Evolutionary conservation across 306 rosid genomes (phyloP).

Genomic region (Aeschynomene evenia): DNA sequence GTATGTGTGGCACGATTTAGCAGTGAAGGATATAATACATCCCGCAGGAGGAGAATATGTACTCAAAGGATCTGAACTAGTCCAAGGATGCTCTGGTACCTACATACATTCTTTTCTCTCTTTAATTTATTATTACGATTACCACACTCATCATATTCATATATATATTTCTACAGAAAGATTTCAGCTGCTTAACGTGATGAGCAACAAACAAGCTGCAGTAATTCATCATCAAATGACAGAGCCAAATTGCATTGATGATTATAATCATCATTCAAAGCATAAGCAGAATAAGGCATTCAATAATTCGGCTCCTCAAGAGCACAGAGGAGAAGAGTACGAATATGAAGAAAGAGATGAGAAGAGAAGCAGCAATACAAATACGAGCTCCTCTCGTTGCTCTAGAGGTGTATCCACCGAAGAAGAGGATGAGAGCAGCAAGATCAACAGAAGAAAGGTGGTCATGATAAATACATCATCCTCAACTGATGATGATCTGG

Average conservation of each 20-base stretch:
- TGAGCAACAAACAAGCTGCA: slow-evolving; percentile 23
- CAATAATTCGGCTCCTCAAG: background rate
- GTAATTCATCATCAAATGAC: slow-evolving; percentile 34
- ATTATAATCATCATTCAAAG: slow-evolving; percentile 26
- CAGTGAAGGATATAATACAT: slow-evolving; percentile 55
- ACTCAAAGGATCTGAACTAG: slow-evolving; percentile 80
- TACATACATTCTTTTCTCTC: background rate
- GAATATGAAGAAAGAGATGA: slow-evolving; percentile 30
- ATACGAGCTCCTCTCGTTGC: slow-evolving; percentile 69
- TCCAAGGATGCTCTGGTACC: slow-evolving; percentile 53
- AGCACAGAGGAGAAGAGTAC: slow-evolving; percentile 17
- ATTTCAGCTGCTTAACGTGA: slow-evolving; percentile 44
- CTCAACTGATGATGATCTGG: too few relatives aligned
- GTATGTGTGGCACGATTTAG: slow-evolving; percentile 85
- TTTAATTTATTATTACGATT: too few relatives aligned
- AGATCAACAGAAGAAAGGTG: background rate
- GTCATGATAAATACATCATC: too few relatives aligned
- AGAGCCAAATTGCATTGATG: slow-evolving; percentile 35
- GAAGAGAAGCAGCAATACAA: slow-evolving; percentile 45
- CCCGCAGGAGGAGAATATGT: slow-evolving; percentile 82
- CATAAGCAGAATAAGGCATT: slow-evolving; percentile 33
- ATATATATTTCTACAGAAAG: slow-evolving; percentile 43
- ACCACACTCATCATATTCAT: too few relatives aligned
- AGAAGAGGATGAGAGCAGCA: slow-evolving; percentile 29
- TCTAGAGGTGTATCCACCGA: slow-evolving; percentile 79